A percentile compares a stretch with the other conserved stretches of the same genome.
phyloP scores from a whole-genome alignment of 177 flowering plant genomes.

The Vitis hybrid region DNA sequence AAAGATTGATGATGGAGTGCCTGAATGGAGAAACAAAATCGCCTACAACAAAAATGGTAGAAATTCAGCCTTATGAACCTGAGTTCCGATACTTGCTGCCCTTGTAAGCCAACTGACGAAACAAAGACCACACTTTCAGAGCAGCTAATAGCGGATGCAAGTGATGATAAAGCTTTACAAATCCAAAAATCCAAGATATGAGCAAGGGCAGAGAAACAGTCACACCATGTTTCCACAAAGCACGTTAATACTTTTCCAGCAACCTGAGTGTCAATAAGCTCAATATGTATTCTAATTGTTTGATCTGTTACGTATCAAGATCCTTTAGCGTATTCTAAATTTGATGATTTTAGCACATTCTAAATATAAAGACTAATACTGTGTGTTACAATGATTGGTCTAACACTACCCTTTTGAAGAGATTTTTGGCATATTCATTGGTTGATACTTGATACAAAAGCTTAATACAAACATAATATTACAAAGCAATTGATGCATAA shows the following conservation, averaged over 20 bases:
- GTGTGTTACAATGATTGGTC: background rate
- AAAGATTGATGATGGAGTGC: conserved; percentile 70
- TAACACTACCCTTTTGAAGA: background rate
- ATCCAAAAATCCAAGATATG: too few species aligned
- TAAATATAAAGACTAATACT: background rate
- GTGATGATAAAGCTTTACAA: too few species aligned
- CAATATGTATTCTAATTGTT: background rate
- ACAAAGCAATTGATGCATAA: background rate
- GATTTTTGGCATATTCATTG: background rate
- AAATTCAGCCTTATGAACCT: conserved; percentile 69
- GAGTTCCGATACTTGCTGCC: conserved; percentile 80
- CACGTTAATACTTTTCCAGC: background rate
- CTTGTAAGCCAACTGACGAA: conserved; percentile 8
- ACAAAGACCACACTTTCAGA: too few species aligned
- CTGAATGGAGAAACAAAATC: conserved; percentile 50
- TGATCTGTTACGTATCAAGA: background rate
- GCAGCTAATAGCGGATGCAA: too few species aligned
- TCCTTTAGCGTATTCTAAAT: background rate
- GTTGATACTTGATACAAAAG: background rate
- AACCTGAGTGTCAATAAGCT: background rate
- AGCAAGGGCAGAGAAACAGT: too few species aligned
- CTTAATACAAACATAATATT: background rate
- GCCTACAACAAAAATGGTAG: conserved; percentile 46
- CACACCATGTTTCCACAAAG: too few species aligned
- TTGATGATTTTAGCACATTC: background rate